These are phyloP conservation scores for Pinus taeda DNA, from an alignment of 75 land plant species.

Conservation along the genomic window DNA sequence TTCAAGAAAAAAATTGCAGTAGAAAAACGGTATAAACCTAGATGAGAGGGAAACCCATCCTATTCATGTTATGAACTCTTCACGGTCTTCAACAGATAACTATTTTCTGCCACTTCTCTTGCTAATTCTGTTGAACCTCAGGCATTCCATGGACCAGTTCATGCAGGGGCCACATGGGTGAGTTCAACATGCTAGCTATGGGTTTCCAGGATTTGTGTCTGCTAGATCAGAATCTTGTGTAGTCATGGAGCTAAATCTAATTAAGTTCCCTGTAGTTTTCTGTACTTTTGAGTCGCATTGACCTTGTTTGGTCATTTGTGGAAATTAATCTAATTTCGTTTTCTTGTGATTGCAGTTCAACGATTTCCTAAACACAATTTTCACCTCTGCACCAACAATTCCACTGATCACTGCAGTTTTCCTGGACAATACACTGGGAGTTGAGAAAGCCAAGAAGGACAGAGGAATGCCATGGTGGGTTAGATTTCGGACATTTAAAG, in stretches of 20 bases:
- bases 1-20: background rate
- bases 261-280: background rate
- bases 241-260: background rate
- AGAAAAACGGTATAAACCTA: background rate
- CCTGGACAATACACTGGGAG: slow-evolving; percentile 75
- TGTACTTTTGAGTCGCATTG: background rate
- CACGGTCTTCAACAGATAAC: no score
- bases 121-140: slow-evolving; percentile 1
- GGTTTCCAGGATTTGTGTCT: background rate
- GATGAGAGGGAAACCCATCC: background rate
- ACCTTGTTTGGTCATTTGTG: no score
- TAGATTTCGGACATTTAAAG: slow-evolving; percentile 52
- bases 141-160: slow-evolving; percentile 70
- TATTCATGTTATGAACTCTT: background rate
- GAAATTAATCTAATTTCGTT: background rate
- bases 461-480: slow-evolving; percentile 86
- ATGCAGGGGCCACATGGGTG: slow-evolving; percentile 61
- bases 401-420: slow-evolving; percentile 66
- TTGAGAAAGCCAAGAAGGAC: slow-evolving; percentile 34
- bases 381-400: slow-evolving; percentile 74
- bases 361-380: slow-evolving; percentile 72
- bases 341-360: slow-evolving; percentile 64
- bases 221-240: background rate
- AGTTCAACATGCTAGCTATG: slow-evolving; percentile 4
- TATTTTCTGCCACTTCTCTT: background rate